phyloP scores from a whole-genome alignment of 2,329 filamentous ascomycete genomes.

The Diaporthe ilicicola region DNA sequence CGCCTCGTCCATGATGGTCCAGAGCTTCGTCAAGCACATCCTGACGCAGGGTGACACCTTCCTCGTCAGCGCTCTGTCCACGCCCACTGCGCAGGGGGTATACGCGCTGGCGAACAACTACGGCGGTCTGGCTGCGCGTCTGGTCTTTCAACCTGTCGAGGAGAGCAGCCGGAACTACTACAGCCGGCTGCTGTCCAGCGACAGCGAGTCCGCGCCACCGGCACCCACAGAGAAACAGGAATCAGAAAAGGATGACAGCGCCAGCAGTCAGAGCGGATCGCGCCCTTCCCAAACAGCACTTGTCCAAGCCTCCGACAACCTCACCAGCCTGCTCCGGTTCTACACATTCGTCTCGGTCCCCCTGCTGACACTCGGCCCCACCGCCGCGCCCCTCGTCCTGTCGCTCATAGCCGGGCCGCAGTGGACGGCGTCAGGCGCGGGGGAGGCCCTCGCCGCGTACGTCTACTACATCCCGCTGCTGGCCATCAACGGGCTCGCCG shows the following conservation, averaged over 20 bases:
- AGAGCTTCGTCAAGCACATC: constrained; percentile 90
- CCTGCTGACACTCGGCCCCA: constrained; percentile 76
- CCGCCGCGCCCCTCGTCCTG: constrained; percentile 77
- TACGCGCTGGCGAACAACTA: constrained; percentile 97
- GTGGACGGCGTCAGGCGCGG: constrained; percentile 80
- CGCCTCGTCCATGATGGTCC: constrained; percentile 83
- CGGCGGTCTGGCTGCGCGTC: constrained; percentile 84
- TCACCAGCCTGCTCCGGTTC: constrained; percentile 71
- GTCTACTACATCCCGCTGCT: constrained; percentile 94
- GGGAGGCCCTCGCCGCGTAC: constrained; percentile 78
- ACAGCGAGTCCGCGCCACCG: constrained; percentile 43
- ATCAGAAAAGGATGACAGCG: constrained; percentile 4
- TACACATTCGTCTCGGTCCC: constrained; percentile 80
- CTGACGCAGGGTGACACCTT: constrained; percentile 95
- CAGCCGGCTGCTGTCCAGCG: constrained; percentile 72
- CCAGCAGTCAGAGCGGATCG: constrained; percentile 31
- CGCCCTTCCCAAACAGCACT: constrained; percentile 37
- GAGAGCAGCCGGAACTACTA: constrained; percentile 93
- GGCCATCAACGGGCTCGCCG: constrained; percentile 88
- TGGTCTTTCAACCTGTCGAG: constrained; percentile 94
- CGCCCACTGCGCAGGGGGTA: constrained; percentile 82
- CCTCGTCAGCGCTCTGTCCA: constrained; percentile 81
- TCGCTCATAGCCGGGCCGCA: constrained; percentile 77
- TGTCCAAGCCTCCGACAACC: constrained; percentile 56
- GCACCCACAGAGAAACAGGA: constrained; percentile 32